Conservation (phyloP, 768 basidiomycete genomes). For the Harrya chromipes region DNA sequence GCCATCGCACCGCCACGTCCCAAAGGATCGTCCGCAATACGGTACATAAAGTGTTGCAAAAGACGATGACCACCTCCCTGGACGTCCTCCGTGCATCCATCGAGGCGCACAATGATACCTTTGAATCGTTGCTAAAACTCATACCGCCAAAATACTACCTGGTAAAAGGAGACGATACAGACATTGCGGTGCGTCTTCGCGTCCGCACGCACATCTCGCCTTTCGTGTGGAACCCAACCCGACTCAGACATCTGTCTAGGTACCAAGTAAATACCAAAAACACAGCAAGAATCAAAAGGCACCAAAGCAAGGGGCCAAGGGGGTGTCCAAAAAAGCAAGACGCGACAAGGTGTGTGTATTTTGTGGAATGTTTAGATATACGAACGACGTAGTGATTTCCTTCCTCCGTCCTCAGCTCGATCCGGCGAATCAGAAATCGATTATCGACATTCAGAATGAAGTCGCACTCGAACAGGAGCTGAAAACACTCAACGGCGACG, state of each 20-base stretch:
- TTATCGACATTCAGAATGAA: slow-evolving; percentile 71
- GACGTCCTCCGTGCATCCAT: slow-evolving; percentile 57
- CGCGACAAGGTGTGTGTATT: slow-evolving; percentile 64
- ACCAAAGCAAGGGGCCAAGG: slow-evolving; percentile 83
- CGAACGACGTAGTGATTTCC: neutral
- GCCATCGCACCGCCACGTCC: no score
- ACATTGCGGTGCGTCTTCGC: slow-evolving; percentile 12
- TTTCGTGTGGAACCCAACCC: neutral
- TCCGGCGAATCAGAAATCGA: slow-evolving; percentile 81
- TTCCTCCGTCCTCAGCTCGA: slow-evolving; percentile 61
- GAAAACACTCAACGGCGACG: slow-evolving; percentile 14
- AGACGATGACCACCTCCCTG: slow-evolving; percentile 47
- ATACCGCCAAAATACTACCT: slow-evolving; percentile 93
- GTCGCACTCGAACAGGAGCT: slow-evolving; percentile 31
- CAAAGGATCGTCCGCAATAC: no score
- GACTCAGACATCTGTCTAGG: neutral
- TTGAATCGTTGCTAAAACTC: slow-evolving; percentile 77
- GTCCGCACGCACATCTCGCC: neutral
- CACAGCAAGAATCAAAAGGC: slow-evolving; percentile 84
- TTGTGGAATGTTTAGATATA: neutral
- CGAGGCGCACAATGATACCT: slow-evolving; percentile 81
- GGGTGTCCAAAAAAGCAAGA: slow-evolving; percentile 85
- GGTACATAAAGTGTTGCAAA: no score
- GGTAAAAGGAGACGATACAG: slow-evolving; percentile 11
- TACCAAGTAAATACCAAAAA: slow-evolving; percentile 74